These are phyloP conservation scores for Neospora caninum DNA, from an alignment of 169 alveolate genomes.

Conservation along the genomic window DNA sequence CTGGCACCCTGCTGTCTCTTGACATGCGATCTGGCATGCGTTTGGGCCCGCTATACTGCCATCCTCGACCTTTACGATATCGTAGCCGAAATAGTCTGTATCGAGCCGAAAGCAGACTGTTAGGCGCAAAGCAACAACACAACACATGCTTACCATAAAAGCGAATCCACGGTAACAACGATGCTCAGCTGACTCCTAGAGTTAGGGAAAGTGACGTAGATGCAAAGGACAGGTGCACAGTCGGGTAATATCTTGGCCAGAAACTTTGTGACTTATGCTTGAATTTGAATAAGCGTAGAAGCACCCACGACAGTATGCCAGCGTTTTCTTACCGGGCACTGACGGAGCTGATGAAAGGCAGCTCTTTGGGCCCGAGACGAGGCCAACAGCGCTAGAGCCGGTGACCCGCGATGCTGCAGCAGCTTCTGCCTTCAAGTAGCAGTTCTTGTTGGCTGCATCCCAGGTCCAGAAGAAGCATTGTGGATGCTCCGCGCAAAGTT, in stretches of 20 bases:
- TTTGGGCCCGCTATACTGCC: neutral
- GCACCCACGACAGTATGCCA: neutral
- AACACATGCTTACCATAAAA: too few relatives aligned
- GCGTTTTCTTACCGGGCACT: neutral
- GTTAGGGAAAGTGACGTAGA: too few relatives aligned
- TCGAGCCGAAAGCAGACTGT: neutral
- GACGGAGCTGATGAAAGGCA: neutral
- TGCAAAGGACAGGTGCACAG: too few relatives aligned
- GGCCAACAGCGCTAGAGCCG: neutral
- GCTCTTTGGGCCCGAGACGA: constrained; percentile 14
- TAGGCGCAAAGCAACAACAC: neutral
- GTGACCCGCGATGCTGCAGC: neutral
- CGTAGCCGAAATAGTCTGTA: neutral
- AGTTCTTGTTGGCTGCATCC: neutral
- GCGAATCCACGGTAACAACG: too few relatives aligned
- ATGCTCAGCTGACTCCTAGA: too few relatives aligned
- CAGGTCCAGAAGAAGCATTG: constrained; percentile 41
- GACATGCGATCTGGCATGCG: neutral
- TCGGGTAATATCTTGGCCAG: too few relatives aligned
- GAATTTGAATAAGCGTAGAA: too few relatives aligned
- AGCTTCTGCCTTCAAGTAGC: constrained; percentile 29
- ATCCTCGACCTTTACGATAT: neutral
- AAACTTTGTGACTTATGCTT: too few relatives aligned
- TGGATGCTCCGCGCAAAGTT: neutral
- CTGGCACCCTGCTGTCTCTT: neutral